A percentile compares a stretch with the other conserved stretches of the same genome.
Evolutionary conservation across 2,329 filamentous ascomycete genomes (phyloP).

Genomic region (Pseudogymnoascus sp.): DNA sequence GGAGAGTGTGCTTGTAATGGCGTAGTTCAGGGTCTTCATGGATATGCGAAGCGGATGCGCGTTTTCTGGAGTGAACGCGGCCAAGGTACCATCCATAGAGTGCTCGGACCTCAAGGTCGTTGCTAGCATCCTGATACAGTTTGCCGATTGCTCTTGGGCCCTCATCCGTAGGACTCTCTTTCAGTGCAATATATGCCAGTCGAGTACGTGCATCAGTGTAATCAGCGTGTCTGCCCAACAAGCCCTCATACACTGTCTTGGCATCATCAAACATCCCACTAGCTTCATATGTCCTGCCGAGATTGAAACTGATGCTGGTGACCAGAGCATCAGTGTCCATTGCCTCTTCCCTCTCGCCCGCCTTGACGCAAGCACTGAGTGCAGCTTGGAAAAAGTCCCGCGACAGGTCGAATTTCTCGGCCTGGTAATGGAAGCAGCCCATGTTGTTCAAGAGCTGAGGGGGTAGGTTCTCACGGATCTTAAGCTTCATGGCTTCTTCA

Average conservation of each 20-base stretch:
- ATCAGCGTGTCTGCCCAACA: slow-evolving; percentile 76
- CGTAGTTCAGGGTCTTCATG: slow-evolving; percentile 85
- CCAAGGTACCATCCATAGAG: slow-evolving; percentile 95
- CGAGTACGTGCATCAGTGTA: slow-evolving; percentile 89
- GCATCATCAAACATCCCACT: slow-evolving; percentile 75
- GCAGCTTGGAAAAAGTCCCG: slow-evolving; percentile 89
- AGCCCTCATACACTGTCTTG: slow-evolving; percentile 76
- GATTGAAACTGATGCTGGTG: slow-evolving; percentile 94
- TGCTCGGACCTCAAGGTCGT: slow-evolving; percentile 83
- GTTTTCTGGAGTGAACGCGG: slow-evolving; percentile 70
- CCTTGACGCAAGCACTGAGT: slow-evolving; percentile 75
- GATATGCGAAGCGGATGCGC: slow-evolving; percentile 56
- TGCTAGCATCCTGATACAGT: slow-evolving; percentile 74
- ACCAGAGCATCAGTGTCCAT: slow-evolving; percentile 85
- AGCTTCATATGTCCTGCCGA: slow-evolving; percentile 87
- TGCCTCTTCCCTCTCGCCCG: slow-evolving; percentile 64
- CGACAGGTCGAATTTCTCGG: slow-evolving; percentile 70
- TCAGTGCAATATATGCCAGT: slow-evolving; percentile 81
- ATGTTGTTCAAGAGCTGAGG: slow-evolving; percentile 96
- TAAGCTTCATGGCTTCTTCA: slow-evolving; percentile 49
- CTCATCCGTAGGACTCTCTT: slow-evolving; percentile 71
- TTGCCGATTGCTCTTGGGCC: slow-evolving; percentile 79
- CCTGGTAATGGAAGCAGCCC: slow-evolving; percentile 88
- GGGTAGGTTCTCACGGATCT: slow-evolving; percentile 69
- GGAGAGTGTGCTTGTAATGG: slow-evolving; percentile 92